Base-by-base conservation (phyloP, 306 rosid genomes). In the Dalbergia oliveri region DNA sequence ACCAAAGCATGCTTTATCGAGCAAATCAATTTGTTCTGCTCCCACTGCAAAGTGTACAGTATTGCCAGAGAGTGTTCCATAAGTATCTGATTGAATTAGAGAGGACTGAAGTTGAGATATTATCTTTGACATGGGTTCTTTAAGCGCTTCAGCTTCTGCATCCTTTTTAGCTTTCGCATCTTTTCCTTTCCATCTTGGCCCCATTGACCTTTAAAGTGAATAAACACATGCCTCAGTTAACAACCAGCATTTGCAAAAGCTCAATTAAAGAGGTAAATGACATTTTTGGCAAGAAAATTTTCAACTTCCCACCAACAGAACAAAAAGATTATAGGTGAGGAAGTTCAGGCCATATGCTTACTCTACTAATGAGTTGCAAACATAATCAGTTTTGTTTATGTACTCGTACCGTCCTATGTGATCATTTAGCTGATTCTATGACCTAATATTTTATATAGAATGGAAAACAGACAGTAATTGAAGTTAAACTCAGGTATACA, bases 181-280 rank as follows among this genome's bases (percentile, higher is more conserved):
- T 83, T 90, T 90, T 72, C 91, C 98, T 85, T 93, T 93, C 98
- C 98, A 91, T 87, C 94, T 87, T 5, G 92, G 90, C 31, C 84
- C 89, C 93, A 93, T 91, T 18, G 53, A 14, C 67, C 80, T 57
- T 49, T 13, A 69, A 79, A 44, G 56, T 49, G 73, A n/a, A 49
- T 60, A 61, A 53, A 72, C 9, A 8, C 51, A 45, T 5, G 19
- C n/a, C 15, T 82, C 47, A 79, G 74, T 21, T 60, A 21, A 6
- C 13, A 51, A 63, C 49, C n/a, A 50, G 72, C 43, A 44, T 8
- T 44, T 44, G 50, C 50, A 62, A 66, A 81, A 81, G 61, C 76
- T 68, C 44, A 63, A 21, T 43, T 57, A 41, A 78, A 50, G 9
- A 76, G 57, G 5, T 51, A 57, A 64, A 49, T 15, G 9, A 45